Evolutionary conservation across 2,329 filamentous ascomycete species (phyloP).

Genomic region (Nannizziopsis barbatae): DNA sequence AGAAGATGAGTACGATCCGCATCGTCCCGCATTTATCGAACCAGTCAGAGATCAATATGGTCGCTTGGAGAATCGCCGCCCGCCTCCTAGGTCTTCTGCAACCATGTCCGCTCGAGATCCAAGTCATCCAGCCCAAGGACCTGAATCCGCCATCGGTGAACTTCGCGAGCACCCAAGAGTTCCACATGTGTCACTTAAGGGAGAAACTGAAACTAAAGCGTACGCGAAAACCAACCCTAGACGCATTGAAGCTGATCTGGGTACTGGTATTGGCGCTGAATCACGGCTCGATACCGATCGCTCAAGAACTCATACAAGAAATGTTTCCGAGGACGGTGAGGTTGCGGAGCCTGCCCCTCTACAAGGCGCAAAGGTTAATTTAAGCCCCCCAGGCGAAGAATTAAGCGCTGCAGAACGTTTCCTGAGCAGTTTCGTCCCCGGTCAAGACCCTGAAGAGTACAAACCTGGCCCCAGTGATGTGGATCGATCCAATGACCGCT

Average conservation of each 20-base stretch:
- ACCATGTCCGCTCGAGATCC: not conserved
- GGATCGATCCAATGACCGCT: slow-evolving; percentile 9
- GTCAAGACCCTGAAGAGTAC: slow-evolving; percentile 13
- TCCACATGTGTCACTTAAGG: not conserved
- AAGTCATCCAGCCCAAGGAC: not conserved
- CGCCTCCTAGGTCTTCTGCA: not conserved
- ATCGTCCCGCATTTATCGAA: slow-evolving; percentile 27
- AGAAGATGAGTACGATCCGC: slow-evolving; percentile 42
- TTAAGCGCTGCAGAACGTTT: slow-evolving; percentile 31
- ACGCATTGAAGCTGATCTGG: not conserved
- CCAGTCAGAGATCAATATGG: slow-evolving; percentile 14
- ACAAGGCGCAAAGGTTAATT: slow-evolving; percentile 6
- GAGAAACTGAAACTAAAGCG: not conserved
- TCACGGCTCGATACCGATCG: not conserved
- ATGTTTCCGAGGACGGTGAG: slow-evolving; percentile 31
- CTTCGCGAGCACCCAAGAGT: not conserved
- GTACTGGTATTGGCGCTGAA: not conserved
- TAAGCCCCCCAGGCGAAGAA: slow-evolving; percentile 19
- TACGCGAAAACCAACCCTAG: slow-evolving; percentile 2
- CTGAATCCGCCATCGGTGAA: not conserved
- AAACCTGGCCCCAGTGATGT: slow-evolving; percentile 5
- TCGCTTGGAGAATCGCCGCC: slow-evolving; percentile 7
- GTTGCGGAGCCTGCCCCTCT: slow-evolving; percentile 18
- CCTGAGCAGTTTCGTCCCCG: slow-evolving; percentile 27
- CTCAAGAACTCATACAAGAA: slow-evolving; percentile 15